phyloP scores from a whole-genome alignment of 148 eudicot genomes.

The Agrostemma githago region DNA sequence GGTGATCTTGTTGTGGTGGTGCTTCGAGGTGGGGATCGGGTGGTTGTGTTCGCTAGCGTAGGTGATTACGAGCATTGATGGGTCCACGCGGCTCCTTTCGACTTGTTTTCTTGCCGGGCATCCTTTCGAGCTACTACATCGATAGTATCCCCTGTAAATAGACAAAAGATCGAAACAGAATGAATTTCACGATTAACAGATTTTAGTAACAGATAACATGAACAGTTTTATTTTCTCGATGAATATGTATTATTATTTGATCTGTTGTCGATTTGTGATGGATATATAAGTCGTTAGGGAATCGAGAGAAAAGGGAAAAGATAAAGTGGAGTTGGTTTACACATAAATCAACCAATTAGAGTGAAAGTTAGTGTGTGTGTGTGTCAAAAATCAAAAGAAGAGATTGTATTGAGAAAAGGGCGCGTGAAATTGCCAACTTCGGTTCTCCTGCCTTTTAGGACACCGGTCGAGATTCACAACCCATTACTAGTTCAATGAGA shows the following conservation, averaged over 20 bases:
- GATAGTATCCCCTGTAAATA: conserved; percentile 51
- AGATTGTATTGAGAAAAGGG: neutral
- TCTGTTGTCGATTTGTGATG: no score
- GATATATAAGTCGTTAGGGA: no score
- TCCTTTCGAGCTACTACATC: conserved; percentile 67
- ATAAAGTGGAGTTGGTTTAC: conserved; percentile 20
- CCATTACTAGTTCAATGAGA: no score
- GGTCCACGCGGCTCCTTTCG: conserved; percentile 55
- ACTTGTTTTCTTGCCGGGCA: conserved; percentile 76
- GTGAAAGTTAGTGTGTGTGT: neutral
- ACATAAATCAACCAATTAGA: conserved; percentile 15
- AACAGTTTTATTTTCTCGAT: no score
- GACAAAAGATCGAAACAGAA: neutral
- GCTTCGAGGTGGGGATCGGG: conserved; percentile 41
- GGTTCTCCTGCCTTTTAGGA: conserved; percentile 17
- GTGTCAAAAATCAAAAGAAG: neutral
- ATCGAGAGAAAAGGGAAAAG: neutral
- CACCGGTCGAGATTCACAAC: neutral
- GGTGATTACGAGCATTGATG: conserved; percentile 50
- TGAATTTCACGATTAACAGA: no score
- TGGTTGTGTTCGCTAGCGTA: conserved; percentile 61
- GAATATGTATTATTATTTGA: neutral
- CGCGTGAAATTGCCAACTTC: neutral
- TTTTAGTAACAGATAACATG: no score
- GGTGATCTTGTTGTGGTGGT: conserved; percentile 32